A percentile compares a stretch with the other conserved stretches of the same genome.
phyloP scores from a whole-genome alignment of 495 filamentous ascomycete genomes.

The Collariella sp. region DNA sequence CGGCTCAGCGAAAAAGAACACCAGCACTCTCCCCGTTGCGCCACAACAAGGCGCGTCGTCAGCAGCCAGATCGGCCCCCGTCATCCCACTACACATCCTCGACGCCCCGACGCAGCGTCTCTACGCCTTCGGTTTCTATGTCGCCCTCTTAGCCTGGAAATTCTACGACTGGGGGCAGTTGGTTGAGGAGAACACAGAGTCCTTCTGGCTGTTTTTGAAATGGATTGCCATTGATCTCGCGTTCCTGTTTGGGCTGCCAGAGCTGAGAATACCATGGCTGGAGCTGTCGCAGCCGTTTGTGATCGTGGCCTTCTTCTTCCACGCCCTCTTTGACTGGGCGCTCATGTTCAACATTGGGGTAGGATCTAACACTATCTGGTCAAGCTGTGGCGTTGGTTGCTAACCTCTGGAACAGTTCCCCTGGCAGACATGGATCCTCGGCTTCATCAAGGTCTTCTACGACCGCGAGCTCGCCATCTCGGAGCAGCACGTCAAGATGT shows the following conservation, averaged over 20 bases:
- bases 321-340: constrained; percentile 65
- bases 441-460: constrained; percentile 65
- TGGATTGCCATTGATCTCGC: constrained; percentile 77
- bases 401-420: constrained; percentile 46
- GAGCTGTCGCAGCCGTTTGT: constrained; percentile 73
- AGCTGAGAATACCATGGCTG: constrained; percentile 87
- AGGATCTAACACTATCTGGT: constrained; percentile 27
- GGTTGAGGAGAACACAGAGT: constrained; percentile 66
- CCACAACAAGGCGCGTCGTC: constrained; percentile 25
- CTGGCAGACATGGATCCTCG: constrained; percentile 57
- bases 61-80: constrained; percentile 38
- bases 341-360: constrained; percentile 89
- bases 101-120: constrained; percentile 84
- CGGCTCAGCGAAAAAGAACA: neutral
- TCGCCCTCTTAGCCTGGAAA: constrained; percentile 65
- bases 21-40: constrained; percentile 27
- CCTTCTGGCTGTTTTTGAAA: constrained; percentile 83
- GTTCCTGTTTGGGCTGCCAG: constrained; percentile 77
- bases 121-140: constrained; percentile 71
- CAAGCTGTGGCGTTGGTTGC: neutral
- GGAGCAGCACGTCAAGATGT: constrained; percentile 78
- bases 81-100: constrained; percentile 64
- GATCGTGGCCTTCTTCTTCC: constrained; percentile 53
- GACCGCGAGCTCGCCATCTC: constrained; percentile 86
- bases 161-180: constrained; percentile 73